Conservation (phyloP, 164 flowering plant species). For the Chimonanthus salicifolius region DNA sequence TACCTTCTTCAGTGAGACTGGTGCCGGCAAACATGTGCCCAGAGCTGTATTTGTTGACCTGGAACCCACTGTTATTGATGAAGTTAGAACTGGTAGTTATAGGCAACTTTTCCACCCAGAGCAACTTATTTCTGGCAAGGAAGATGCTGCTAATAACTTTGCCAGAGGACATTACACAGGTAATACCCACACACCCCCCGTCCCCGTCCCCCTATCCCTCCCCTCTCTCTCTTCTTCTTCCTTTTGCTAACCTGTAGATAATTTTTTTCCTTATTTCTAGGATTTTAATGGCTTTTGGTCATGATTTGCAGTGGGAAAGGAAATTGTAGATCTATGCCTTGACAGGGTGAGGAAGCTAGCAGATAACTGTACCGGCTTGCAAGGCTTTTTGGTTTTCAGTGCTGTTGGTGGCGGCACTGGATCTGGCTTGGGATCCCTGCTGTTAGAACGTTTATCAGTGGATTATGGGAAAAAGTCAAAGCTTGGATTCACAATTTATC, state of each 20-base stretch:
- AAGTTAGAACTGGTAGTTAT: conserved; percentile 31
- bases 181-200: too few species aligned
- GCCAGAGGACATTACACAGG: conserved; percentile 37
- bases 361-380: conserved; percentile 49
- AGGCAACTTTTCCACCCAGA: conserved; percentile 39
- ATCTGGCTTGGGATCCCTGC: conserved; percentile 44
- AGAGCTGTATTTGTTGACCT: conserved; percentile 36
- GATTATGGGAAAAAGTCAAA: conserved; percentile 18
- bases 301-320: conserved; percentile 28
- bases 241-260: background rate
- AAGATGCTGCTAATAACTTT: conserved; percentile 12
- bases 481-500: conserved; percentile 43
- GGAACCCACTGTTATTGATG: conserved; percentile 41
- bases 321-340: conserved; percentile 43
- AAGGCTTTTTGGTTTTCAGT: conserved; percentile 41
- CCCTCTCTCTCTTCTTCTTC: background rate
- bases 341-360: conserved; percentile 47
- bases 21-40: conserved; percentile 36
- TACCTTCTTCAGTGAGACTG: conserved; percentile 8
- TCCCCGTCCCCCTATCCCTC: too few species aligned
- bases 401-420: conserved; percentile 15
- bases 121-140: conserved; percentile 33
- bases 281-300: background rate
- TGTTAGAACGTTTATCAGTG: conserved; percentile 43
- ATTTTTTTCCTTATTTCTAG: background rate